Base-by-base conservation (phyloP, 2,329 filamentous ascomycete genomes). In the Alternaria longipes region DNA sequence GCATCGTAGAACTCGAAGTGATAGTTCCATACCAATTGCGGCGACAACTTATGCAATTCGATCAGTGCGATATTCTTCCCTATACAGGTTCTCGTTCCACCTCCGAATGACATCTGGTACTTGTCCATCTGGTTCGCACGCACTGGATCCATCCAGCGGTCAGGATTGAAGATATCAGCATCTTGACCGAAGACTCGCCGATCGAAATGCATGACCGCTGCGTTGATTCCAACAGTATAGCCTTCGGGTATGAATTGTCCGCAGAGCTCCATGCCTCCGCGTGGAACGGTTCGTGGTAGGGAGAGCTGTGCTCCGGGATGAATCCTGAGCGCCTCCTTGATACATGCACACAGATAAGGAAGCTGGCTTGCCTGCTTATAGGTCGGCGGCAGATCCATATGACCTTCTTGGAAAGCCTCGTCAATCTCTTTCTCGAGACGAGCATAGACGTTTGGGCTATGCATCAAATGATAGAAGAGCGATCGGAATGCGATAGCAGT, bases 271-370 rank as follows among this genome's bases (percentile, higher is more conserved):
- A 72, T 59, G 9, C 74, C 74, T 41, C 63, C 64, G 14, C 61
- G 28, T 1, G 72, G 74, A 9, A 70, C 63, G 8, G 34, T 38
- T 72, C 55, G 20, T 59, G 65, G 49, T 4, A 34, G 58, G 14
- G 73, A 30, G 11, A 30, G 28, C 28, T 30, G 28, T 30, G 28
- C 65, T 34, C 64, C 66, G 1, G 81, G 81, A 46, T 81, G 80
- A 54, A 83, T 73, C 4, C 81, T 72, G 8, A 81, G 64, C 2
- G 76, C 79, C 65, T 83, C 81, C 56, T 81, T 83, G 69, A 82
- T 80, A 42, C 76, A 79, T 1, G 80, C 81, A 56, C 79, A 76
- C 7, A 82, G 61, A 60, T 82, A 83, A 0, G 79, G 78, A 6
- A 82, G 69, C 14, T 50, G 50, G 14, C 36, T 61, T 5, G 56